These are phyloP conservation scores for Diaporthe vaccinii DNA, from an alignment of 2,329 filamentous ascomycete genomes.

Conservation along the genomic window DNA sequence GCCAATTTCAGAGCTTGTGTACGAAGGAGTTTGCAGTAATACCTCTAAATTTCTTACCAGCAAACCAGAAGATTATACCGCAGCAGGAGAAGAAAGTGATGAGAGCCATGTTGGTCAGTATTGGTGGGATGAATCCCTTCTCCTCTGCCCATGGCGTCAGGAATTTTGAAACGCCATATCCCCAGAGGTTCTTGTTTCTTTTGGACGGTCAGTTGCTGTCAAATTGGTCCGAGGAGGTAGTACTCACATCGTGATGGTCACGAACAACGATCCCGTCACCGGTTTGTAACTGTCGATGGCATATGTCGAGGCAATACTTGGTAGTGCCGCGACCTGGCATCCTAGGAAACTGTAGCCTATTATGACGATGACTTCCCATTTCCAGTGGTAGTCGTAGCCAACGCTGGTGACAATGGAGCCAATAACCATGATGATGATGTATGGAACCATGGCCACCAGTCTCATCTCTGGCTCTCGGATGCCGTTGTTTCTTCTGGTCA, in stretches of 20 bases:
- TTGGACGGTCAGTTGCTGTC: not conserved
- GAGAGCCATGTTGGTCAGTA: conserved; percentile 48
- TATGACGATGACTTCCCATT: conserved; percentile 62
- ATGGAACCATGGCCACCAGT: conserved; percentile 59
- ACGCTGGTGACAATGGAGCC: conserved; percentile 60
- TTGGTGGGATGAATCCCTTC: conserved; percentile 45
- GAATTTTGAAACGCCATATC: conserved; percentile 48
- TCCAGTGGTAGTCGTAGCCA: conserved; percentile 62
- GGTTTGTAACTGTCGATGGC: conserved; percentile 76
- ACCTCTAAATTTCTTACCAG: conserved; percentile 51
- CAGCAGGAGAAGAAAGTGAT: conserved; percentile 44
- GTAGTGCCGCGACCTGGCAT: conserved; percentile 61
- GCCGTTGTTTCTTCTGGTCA: conserved; percentile 58
- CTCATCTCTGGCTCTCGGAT: conserved; percentile 64
- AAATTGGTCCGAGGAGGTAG: too few species aligned
- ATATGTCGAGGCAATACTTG: conserved; percentile 70
- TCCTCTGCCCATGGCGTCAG: conserved; percentile 47
- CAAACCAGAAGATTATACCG: conserved; percentile 47
- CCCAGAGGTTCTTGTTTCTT: conserved; percentile 49
- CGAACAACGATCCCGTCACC: conserved; percentile 62
- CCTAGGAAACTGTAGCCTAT: conserved; percentile 58
- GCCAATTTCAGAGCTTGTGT: conserved; percentile 37
- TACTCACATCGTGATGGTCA: conserved; percentile 45
- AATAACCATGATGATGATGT: conserved; percentile 59
- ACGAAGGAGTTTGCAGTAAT: conserved; percentile 50